Base-by-base conservation (phyloP, 805 yeast species). In the Candida caryicola region DNA sequence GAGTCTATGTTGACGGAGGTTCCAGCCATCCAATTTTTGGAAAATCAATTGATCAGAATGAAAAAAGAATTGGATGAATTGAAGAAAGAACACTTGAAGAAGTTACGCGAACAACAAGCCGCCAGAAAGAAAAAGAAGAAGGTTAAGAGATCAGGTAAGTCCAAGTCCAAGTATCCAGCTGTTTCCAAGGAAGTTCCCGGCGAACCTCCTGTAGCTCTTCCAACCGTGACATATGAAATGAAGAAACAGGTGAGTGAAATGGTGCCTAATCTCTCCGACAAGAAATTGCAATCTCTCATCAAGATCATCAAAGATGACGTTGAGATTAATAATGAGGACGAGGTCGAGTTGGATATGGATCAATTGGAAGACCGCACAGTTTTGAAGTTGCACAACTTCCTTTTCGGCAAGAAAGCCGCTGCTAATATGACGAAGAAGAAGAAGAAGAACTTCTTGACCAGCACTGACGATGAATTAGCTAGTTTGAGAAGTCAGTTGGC, bases 311-410 rank as follows among this genome's bases (percentile, higher is more conserved):
- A 84, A 55, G 93, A 85, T 59, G 80, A 76, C 51, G 58, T 69
- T 36, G 70, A 66, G 39, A 58, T 66, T 35, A 56, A 61, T 34
- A 91, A 88, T 52, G 98, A 91, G 41, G 98, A 93, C 44, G 73
- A 67, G 68, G 93, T 93, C 44, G 99, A 93, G 69, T 74, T 93
- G 43, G 99, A 93, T 62, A 85, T 93, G 81, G 97, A 93, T 59
- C 84, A 84, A 62, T 74, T 93, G 50, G 96, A 87, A 52, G 88
- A 87, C 47, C 69, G 77, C 29, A 90, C 97, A 1, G 75, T 91
- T 38, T 66, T 86, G 58, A 85, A 86, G 55, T 70, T 93, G 46
- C 91, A 89, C 72, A 82, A 84, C 59, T 85, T 83, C 51, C 88
- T 93, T 49, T 68, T 69, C 46, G 73, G 72, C 26, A 64, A 64